Evolutionary conservation across 176 grass and related monocot species (phyloP), one percentile per base, ranked within the genome.

Genomic region (Alopecurus myosuroides): DNA sequence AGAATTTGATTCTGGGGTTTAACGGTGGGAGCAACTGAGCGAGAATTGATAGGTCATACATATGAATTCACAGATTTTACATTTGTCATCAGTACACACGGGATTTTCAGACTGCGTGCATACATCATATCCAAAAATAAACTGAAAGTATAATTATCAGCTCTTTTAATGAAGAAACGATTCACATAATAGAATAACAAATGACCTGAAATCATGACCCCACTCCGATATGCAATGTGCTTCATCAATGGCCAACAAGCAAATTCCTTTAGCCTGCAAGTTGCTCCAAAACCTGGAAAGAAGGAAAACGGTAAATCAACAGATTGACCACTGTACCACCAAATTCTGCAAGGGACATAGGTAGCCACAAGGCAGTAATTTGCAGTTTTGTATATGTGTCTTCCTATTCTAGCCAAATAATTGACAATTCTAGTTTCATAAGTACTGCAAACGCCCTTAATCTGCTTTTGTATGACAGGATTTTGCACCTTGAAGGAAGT

Each of bases 161-260:
- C 19, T 8, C 26, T 48, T 75, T 30, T 57, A 75, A n/a, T 58
- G 8, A 81, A 36, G 3, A 69, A 50, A 74, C 36, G 13, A 2
- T 77, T 77, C 23, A 19, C 28, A 64, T 9, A 17, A 84, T 42
- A 79, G 40, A 45, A 29, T 35, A 68, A 26, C 30, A 74, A 81
- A 78, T 45, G 87, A 98, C 93, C 91, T 98, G 93, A 98, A 98
- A 95, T 98, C 91, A 88, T 98, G 96, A 28, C 96, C 96, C 93
- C 96, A 98, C 81, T 95, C 93, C 52, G 96, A 98, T 88, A 98
- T 95, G 85, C 96, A 98, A 84, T 98, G 96, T 22, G 91, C 91
- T 87, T 98, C 96, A 81, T 98, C 96, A 40, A 95, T 90, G 42
- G 96, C 96, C 75, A 98, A 89, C 78, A 92, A 84, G 86, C 93